Evolutionary conservation across 192 early-diverging fungal species (phyloP).

Genomic region (Spinellus fusiger): DNA sequence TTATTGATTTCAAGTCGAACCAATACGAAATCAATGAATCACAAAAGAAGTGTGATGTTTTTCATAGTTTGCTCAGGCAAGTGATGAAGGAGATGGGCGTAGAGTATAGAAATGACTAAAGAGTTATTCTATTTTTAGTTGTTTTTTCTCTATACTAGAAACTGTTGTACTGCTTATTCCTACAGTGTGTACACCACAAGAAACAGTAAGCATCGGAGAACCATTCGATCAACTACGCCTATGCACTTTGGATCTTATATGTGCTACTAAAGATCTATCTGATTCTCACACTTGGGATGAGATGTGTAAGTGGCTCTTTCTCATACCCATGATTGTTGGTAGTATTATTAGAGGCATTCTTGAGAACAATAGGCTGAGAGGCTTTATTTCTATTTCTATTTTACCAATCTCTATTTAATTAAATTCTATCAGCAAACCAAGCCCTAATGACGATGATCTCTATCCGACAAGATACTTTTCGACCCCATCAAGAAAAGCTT

Average conservation of each 20-base stretch:
- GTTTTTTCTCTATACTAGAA: conserved; percentile 23
- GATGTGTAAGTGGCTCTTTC: conserved; percentile 32
- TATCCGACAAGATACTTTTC: not conserved
- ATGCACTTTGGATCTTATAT: conserved; percentile 30
- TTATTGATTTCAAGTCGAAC: not conserved
- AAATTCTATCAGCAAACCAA: not conserved
- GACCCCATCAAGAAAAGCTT: not conserved
- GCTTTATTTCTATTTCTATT: not conserved
- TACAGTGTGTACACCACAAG: not conserved
- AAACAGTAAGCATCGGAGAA: not conserved
- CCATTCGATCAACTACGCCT: conserved; percentile 23
- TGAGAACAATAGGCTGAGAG: not conserved
- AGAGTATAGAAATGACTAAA: not conserved
- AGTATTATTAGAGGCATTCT: too few relatives aligned
- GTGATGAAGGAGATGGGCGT: not conserved
- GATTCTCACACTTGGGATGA: conserved; percentile 31
- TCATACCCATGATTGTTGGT: not conserved
- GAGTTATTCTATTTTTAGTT: conserved; percentile 13
- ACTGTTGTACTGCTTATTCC: conserved; percentile 12
- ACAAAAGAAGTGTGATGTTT: conserved; percentile 3
- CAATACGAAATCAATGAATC: not conserved
- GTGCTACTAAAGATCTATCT: conserved; percentile 15
- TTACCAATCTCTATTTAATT: not conserved
- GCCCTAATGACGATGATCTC: not conserved
- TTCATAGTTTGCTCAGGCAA: conserved; percentile 19